Base-by-base conservation (phyloP, 176 grass and related monocot genomes). In the Raddia guianensis region DNA sequence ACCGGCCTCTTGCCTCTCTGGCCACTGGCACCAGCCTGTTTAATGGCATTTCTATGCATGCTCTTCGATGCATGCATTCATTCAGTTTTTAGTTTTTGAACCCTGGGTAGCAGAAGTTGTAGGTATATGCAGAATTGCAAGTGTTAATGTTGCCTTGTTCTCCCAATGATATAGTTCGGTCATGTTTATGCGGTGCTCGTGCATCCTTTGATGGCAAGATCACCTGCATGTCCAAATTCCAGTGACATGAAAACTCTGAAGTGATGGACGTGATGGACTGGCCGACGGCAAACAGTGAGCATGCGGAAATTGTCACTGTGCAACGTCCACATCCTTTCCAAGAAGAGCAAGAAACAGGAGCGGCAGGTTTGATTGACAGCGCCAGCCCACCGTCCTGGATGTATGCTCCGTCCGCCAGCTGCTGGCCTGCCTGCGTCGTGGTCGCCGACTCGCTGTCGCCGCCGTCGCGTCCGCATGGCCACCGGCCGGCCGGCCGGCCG, bases 121-220 rank as follows among this genome's bases (percentile, higher is more conserved):
- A 51, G 57, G 42, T 10, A 42, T 10, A 42, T 8, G 67, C 32
- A 40, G 53, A 33, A 40, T 40, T 40, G 37, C 37, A 27, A 27
- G 27, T 27, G 27, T 27, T 27, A 27, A 27, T 27, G 27, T 1
- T 27, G 27, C 27, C 0, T 27, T 27, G 27, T 27, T 27, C 27
- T 27, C 27, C 27, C 27, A 27, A 27, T 27, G 27, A 27, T 27
- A 27, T 27, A 27, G 27, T 27, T 27, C 27, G 27, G 27, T 27
- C 27, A 27, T 27, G 27, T 27, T 27, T 27, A 27, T 27, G 27
- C 27, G 27, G 27, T 21, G 13, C 51, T 11, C 65, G 3, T 42
- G 52, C 66, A 64, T 75, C 49, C 55, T 70, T 54, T 72, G 67
- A 42, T 78, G 66, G 60, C 55, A 54, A 15, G 68, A 73, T 66